Percentiles rank a stretch among this genome's conserved stretches.
phyloP scores from a whole-genome alignment of 768 basidiomycete genomes.

The Lactarius trivialis region DNA sequence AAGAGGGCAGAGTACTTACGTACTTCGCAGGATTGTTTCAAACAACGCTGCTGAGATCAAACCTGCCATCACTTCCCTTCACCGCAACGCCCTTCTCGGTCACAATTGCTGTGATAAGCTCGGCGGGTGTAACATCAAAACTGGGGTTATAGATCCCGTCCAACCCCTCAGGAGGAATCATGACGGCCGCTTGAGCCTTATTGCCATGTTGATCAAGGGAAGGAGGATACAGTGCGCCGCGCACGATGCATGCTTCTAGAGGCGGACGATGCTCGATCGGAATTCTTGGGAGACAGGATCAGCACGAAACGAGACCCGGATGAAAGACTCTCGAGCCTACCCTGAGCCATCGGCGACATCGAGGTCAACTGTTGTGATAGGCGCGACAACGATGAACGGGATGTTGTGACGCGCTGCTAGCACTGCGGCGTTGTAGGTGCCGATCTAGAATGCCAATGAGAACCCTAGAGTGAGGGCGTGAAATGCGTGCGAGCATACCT shows the following conservation, averaged over 20 bases:
- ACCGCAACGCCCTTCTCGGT: constrained; percentile 93
- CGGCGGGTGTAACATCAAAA: constrained; percentile 94
- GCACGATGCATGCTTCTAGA: constrained; percentile 81
- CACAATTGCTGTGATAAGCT: constrained; percentile 89
- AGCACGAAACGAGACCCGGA: background rate
- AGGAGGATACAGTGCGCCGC: constrained; percentile 68
- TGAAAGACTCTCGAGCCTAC: constrained; percentile 29
- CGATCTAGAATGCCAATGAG: constrained; percentile 43
- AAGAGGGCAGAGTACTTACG: background rate
- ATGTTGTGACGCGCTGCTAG: constrained; percentile 81
- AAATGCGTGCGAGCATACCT: constrained; percentile 38
- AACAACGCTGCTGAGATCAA: constrained; percentile 61
- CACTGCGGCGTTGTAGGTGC: constrained; percentile 95
- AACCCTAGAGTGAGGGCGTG: background rate
- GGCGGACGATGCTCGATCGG: constrained; percentile 90
- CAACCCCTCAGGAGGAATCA: constrained; percentile 65
- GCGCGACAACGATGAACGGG: constrained; percentile 90
- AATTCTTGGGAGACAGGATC: constrained; percentile 40
- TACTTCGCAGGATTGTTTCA: constrained; percentile 15
- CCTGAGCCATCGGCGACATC: constrained; percentile 61
- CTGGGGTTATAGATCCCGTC: constrained; percentile 80
- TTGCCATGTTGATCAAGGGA: constrained; percentile 35
- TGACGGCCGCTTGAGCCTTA: constrained; percentile 66
- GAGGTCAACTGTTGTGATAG: constrained; percentile 88
- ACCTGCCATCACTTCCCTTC: constrained; percentile 51